Evolutionary conservation across 2,329 filamentous ascomycete genomes (phyloP), one percentile per base, ranked within the genome.

Genomic region (Pseudocercospora macadamiae): DNA sequence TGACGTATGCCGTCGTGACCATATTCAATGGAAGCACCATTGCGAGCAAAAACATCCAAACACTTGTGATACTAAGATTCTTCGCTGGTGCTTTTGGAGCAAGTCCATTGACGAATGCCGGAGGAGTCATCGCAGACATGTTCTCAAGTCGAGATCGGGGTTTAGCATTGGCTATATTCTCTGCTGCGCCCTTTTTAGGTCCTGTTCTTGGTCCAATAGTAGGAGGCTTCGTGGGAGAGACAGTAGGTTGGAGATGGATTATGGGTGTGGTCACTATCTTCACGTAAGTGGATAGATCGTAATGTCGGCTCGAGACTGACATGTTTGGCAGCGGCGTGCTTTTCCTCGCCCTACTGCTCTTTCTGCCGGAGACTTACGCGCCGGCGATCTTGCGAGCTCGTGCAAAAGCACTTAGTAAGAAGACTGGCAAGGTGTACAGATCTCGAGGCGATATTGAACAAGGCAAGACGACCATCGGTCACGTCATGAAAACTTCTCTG

Each of bases 131-230:
- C 30, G 75, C 75, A 8, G 76, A 79, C 60, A 75, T 76, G 64
- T 79, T 77, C 54, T 55, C 68, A 2, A 70, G 75, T 1, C 64
- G 66, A 7, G 59, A 75, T 55, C 67, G 74, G 47, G 75, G 75
- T 52, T 51, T 78, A 47, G 87, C 86, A 0, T 80, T 85, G 57
- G 81, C 82, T n/a, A 19, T 88, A 36, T 90, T 89, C 66, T 83
- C 86, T 5, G 79, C 83, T 16, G 84, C 86, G 6, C 86, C 86
- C 0, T 88, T 88, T 69, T 74, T 89, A 44, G 87, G 87, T 1
- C 86, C 87, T 28, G 57, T 73, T 55, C 83, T 67, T 5, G 84
- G 86, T 0, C 87, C 87, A 3, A 83, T 89, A 42, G 80, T 81
- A 1, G 85, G 85, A 61, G 86, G 86, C 3, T 89, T 89, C 69